Base-by-base conservation (phyloP, 306 rosid species). In the Mimosa bimucronata region DNA sequence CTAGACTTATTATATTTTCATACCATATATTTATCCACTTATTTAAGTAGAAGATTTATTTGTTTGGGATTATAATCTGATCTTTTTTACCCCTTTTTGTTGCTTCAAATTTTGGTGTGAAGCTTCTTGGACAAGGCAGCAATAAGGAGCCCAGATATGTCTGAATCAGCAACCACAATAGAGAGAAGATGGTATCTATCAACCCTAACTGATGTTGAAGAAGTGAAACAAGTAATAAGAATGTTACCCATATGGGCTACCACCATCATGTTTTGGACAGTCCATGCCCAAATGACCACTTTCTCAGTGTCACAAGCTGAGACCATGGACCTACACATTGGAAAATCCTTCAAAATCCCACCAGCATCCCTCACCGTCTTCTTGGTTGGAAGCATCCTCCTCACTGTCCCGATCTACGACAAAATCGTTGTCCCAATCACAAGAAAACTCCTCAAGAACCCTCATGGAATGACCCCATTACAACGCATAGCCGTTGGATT, bases 241-340 rank as follows among this genome's bases (percentile, higher is more conserved):
- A 91, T 94, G 93, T 19, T 92, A 26, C 97, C 98, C 13, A 90
- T 94, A 12, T 92, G 98, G 98, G 98, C 97, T 48, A 89, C 97
- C 4, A 87, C 94, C 34, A 91, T 94, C 14, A 81, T 92, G 46
- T 92, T 94, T 53, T 94, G 97, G 97, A 89, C 94, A 5, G 79
- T 89, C 10, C 86, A 92, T 50, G 97, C 97, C 42, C 98, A 94
- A 78, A 90, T 94, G 94, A 87, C 89, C 16, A 94, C 97, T 25
- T 92, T 94, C 82, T 92, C 94, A 0, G 97, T 92, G 0, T 81
- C 93, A 30, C 98, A 94, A 74, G 96, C 98, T 11, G 75, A 90
- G 66, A 92, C 97, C 76, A 88, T 92, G 90, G 73, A 94, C 84
- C 97, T 93, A 73, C 89, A 84, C 81, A 80, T 94, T 0, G 98